These are phyloP conservation scores for Coemansia sp. DNA, from an alignment of 192 early-diverging fungal genomes.

Conservation along the genomic window DNA sequence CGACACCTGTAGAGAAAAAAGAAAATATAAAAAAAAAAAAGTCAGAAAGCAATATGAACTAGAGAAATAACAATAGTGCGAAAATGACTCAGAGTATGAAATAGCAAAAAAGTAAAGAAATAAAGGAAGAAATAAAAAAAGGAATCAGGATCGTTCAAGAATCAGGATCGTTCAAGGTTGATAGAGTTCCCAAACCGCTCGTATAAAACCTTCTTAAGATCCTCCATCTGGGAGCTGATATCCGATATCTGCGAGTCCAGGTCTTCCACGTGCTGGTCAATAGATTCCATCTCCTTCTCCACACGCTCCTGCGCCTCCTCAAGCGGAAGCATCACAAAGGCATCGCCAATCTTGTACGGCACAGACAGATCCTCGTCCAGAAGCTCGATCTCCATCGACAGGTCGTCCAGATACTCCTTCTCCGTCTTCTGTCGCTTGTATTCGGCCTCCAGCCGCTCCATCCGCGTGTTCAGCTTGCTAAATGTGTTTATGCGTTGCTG, in stretches of 20 bases:
- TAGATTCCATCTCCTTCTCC: constrained; percentile 60
- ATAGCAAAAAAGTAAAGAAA: too few species aligned
- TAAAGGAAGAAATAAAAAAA: neutral
- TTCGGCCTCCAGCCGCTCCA: constrained; percentile 75
- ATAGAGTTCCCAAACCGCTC: constrained; percentile 93
- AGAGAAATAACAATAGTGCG: too few species aligned
- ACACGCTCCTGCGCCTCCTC: constrained; percentile 73
- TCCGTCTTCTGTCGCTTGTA: constrained; percentile 86
- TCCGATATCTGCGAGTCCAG: constrained; percentile 66
- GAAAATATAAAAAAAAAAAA: too few species aligned
- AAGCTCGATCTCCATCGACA: constrained; percentile 88
- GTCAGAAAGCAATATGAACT: too few species aligned
- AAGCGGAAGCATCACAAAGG: constrained; percentile 77
- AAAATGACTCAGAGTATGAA: too few species aligned
- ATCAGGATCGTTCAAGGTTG: constrained; percentile 87
- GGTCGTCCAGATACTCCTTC: constrained; percentile 92
- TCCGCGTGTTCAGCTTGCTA: constrained; percentile 76
- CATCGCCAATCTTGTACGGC: constrained; percentile 83
- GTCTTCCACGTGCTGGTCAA: constrained; percentile 63
- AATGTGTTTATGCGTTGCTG: constrained; percentile 96
- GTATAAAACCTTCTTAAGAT: constrained; percentile 84
- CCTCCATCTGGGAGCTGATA: constrained; percentile 73
- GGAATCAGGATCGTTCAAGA: neutral
- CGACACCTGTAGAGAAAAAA: too few species aligned
- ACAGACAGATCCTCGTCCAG: constrained; percentile 86